A percentile compares a stretch with the other conserved stretches of the same genome.
These are phyloP conservation scores for Capronia americana DNA, from an alignment of 2,329 filamentous ascomycete genomes.

Conservation along the genomic window DNA sequence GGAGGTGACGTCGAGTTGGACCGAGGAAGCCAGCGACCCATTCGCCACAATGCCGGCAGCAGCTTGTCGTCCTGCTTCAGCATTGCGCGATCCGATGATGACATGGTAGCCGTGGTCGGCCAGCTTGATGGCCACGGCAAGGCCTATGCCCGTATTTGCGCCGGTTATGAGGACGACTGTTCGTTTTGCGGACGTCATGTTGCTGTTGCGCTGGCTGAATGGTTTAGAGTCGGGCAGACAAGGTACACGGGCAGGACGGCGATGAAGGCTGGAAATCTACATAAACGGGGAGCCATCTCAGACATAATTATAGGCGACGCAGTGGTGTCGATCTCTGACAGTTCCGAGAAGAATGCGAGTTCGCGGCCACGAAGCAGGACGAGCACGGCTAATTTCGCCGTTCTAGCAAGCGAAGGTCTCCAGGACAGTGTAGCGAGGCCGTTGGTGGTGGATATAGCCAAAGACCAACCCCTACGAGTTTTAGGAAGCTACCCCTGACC, in stretches of 20 bases:
- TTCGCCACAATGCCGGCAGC: conserved; percentile 39
- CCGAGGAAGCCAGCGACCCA: conserved; percentile 39
- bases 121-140: conserved; percentile 12
- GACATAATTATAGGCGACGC: background rate
- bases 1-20: conserved; percentile 26
- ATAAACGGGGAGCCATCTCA: background rate
- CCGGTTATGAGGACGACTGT: conserved; percentile 5
- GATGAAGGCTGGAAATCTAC: background rate
- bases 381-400: conserved; percentile 1
- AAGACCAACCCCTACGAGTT: background rate
- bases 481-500: background rate
- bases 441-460: background rate
- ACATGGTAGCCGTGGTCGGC: conserved; percentile 42
- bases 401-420: background rate
- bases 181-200: background rate
- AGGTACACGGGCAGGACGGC: background rate
- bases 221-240: background rate
- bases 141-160: conserved; percentile 25
- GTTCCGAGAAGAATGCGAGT: background rate
- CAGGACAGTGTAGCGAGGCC: background rate
- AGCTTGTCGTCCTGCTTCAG: conserved; percentile 38
- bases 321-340: background rate
- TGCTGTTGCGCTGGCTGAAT: background rate
- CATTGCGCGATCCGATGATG: conserved; percentile 46
- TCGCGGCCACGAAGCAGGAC: background rate